Percentiles rank a stretch among this genome's conserved stretches.
Evolutionary conservation across 768 basidiomycete species (phyloP).

Genomic region (Boletus eberwhitei): DNA sequence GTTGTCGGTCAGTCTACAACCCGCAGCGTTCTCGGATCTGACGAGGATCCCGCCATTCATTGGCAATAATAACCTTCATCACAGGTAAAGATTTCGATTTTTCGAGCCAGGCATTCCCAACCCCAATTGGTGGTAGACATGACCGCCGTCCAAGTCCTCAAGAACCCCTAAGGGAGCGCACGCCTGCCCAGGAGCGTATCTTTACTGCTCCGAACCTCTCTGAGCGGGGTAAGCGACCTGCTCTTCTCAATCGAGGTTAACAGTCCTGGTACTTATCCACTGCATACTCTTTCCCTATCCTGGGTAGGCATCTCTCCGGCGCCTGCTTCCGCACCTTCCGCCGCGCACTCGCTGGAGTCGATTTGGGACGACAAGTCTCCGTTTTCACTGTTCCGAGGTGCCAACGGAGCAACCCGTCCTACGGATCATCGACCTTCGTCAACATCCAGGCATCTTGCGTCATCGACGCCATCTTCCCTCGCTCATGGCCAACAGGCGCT

Average conservation of each 20-base stretch:
- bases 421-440: slow-evolving; percentile 31
- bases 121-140: slow-evolving; percentile 11
- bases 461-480: slow-evolving; percentile 26
- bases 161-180: slow-evolving; percentile 26
- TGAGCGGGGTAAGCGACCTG: slow-evolving; percentile 29
- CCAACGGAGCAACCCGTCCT: slow-evolving; percentile 47
- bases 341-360: slow-evolving; percentile 57
- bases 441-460: slow-evolving; percentile 20
- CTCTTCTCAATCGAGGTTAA: slow-evolving; percentile 3
- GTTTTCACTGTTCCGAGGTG: slow-evolving; percentile 61
- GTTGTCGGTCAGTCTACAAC: slow-evolving; percentile 60
- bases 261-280: slow-evolving; percentile 9
- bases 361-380: slow-evolving; percentile 83
- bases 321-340: slow-evolving; percentile 25
- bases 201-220: slow-evolving; percentile 13
- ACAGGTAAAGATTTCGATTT: slow-evolving; percentile 94
- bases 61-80: slow-evolving; percentile 3
- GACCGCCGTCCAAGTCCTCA: slow-evolving; percentile 21
- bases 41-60: background rate
- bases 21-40: slow-evolving; percentile 10
- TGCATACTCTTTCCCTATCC: slow-evolving; percentile 7
- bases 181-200: slow-evolving; percentile 27
- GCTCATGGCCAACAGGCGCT: slow-evolving; percentile 27
- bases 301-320: slow-evolving; percentile 32
- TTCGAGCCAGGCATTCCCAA: slow-evolving; percentile 42